A percentile compares a stretch with the other conserved stretches of the same genome.
Evolutionary conservation across 192 early-diverging fungal species (phyloP).

Genomic region (Linnemannia zychae): DNA sequence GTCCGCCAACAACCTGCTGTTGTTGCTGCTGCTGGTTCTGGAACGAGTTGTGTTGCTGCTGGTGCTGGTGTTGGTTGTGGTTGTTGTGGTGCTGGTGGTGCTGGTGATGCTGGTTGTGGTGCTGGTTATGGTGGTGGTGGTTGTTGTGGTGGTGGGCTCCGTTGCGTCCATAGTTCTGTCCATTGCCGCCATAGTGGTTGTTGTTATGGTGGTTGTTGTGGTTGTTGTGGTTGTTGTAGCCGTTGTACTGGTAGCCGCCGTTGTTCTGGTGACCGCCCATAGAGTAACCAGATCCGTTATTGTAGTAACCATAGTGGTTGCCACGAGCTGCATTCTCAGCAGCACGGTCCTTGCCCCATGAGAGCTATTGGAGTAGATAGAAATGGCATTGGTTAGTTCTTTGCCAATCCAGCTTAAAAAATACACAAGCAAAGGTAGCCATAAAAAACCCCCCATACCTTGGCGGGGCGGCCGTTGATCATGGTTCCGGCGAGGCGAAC

Average conservation of each 20-base stretch:
- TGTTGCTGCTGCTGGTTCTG: constrained; percentile 20
- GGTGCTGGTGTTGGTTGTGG: constrained; percentile 29
- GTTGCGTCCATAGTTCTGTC: constrained; percentile 42
- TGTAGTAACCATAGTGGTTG: constrained; percentile 55
- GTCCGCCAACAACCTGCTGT: constrained; percentile 30
- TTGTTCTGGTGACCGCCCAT: constrained; percentile 54
- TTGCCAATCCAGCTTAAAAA: not conserved
- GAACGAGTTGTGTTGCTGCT: constrained; percentile 23
- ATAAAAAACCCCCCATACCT: no score
- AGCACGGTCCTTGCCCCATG: constrained; percentile 90
- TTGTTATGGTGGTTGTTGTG: constrained; percentile 32
- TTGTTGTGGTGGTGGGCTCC: constrained; percentile 52
- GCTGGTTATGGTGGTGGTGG: constrained; percentile 58
- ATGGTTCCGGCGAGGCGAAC: constrained; percentile 79
- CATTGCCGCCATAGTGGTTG: constrained; percentile 46
- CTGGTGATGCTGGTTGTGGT: constrained; percentile 32
- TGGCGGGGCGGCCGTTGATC: constrained; percentile 82
- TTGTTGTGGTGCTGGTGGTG: constrained; percentile 33
- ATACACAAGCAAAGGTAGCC: not conserved
- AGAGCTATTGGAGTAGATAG: constrained; percentile 44
- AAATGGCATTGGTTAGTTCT: not conserved
- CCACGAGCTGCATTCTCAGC: constrained; percentile 60
- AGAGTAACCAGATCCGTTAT: constrained; percentile 47
- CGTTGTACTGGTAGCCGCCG: constrained; percentile 45
- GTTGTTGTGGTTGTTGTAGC: constrained; percentile 48